A percentile compares a stretch with the other conserved stretches of the same genome.
phyloP scores from a whole-genome alignment of 306 rosid genomes.

The Mucuna pruriens region DNA sequence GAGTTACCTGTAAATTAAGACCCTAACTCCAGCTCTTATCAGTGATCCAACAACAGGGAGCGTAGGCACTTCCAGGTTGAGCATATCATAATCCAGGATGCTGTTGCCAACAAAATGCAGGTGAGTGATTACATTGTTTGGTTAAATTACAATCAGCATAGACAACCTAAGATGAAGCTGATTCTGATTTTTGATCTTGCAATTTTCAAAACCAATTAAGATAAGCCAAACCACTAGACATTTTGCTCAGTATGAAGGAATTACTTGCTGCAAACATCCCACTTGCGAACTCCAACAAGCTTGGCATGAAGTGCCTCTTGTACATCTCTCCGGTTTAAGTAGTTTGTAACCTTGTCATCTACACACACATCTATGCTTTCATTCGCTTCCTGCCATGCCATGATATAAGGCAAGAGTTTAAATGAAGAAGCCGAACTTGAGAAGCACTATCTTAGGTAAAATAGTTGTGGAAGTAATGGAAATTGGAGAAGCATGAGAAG shows the following conservation, averaged over 20 bases:
- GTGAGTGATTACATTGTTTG: background rate
- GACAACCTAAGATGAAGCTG: background rate
- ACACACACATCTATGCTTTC: conserved; percentile 91
- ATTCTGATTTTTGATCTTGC: background rate
- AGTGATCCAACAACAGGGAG: conserved; percentile 75
- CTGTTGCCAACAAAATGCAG: conserved; percentile 48
- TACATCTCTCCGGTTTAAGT: conserved; percentile 84
- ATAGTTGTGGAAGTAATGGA: background rate
- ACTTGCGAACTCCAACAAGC: conserved; percentile 80
- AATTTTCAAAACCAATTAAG: background rate
- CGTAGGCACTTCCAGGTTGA: conserved; percentile 89
- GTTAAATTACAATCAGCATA: background rate
- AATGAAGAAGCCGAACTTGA: conserved; percentile 25
- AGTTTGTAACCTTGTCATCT: conserved; percentile 87
- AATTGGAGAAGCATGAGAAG: background rate
- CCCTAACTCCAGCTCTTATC: conserved; percentile 71
- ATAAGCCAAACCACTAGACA: background rate
- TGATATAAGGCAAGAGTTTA: background rate
- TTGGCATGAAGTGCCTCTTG: conserved; percentile 82
- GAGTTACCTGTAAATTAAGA: conserved; percentile 85
- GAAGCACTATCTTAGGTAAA: background rate
- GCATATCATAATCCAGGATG: conserved; percentile 72
- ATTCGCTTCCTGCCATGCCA: conserved; percentile 60
- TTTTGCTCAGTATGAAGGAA: background rate
- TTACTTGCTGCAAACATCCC: conserved; percentile 97